Evolutionary conservation across 768 basidiomycete species (phyloP).

Genomic region (Paxillus involutus): DNA sequence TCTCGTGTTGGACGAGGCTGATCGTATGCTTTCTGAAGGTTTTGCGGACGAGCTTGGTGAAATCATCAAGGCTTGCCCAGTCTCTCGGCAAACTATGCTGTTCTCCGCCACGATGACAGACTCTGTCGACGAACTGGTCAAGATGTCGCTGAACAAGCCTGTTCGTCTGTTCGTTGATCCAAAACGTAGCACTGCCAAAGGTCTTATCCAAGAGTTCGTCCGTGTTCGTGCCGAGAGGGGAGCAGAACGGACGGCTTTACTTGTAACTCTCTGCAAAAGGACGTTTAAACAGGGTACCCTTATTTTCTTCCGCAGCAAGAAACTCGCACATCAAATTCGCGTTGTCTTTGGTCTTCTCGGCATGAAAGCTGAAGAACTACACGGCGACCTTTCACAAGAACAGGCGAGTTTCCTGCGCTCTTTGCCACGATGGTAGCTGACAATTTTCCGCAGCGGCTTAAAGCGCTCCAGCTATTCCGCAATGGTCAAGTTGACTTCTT

Average conservation of each 20-base stretch:
- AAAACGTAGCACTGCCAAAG: slow-evolving; percentile 81
- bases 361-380: slow-evolving; percentile 90
- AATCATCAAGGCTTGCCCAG: slow-evolving; percentile 88
- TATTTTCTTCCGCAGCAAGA: slow-evolving; percentile 95
- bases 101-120: slow-evolving; percentile 99
- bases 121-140: slow-evolving; percentile 89
- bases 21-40: slow-evolving; percentile 94
- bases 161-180: slow-evolving; percentile 95
- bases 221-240: slow-evolving; percentile 83
- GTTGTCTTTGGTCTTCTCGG: slow-evolving; percentile 87
- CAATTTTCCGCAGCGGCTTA: slow-evolving; percentile 61
- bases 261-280: slow-evolving; percentile 82
- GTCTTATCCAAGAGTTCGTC: slow-evolving; percentile 92
- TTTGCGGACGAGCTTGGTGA: slow-evolving; percentile 94
- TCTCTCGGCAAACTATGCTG: slow-evolving; percentile 92
- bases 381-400: slow-evolving; percentile 95
- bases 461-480: slow-evolving; percentile 83
- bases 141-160: slow-evolving; percentile 90
- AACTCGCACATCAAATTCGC: slow-evolving; percentile 95
- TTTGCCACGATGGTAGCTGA: slow-evolving; percentile 3
- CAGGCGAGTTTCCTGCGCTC: slow-evolving; percentile 52
- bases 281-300: slow-evolving; percentile 85
- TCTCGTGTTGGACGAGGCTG: slow-evolving; percentile 95
- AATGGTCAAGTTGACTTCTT: slow-evolving; percentile 88
- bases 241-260: slow-evolving; percentile 70